Evolutionary conservation across 1,284 basidiomycete species (phyloP), one percentile per base, ranked within the genome.

Genomic region (Cryptococcus amylolentus): DNA sequence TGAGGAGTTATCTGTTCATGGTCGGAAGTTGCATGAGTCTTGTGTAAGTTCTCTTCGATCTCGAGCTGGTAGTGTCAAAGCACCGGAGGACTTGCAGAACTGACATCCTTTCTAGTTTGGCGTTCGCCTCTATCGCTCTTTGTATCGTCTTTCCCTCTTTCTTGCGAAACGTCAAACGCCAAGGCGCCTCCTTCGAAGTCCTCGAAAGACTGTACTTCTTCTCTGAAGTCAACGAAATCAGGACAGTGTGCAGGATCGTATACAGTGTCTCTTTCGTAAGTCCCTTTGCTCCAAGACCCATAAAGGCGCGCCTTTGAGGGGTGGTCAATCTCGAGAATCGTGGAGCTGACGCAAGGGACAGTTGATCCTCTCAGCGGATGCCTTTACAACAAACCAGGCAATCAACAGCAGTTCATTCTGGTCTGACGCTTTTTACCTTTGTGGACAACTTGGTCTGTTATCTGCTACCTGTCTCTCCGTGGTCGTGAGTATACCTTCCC

Each of bases 121-220:
- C 64, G 1, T 26, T 62, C 28, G 60, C 58, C 12, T 66, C 65
- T 10, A 28, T 62, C 41, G 54, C 50, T 9, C 56, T 70, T 10
- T 67, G 64, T 51, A 38, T 65, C 48, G 48, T 61, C 31, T 57
- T 70, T 37, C 66, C 66, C 1, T 53, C 62, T 1, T 66, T 66
- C 52, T 50, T 68, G 39, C 20, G 44, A 4, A 55, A 51, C 6
- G 51, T 63, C 52, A 45, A 57, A 14, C 43, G 52, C 9, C 62
- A 66, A 61, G 70, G 69, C 6, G 70, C 69, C n/a, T 58, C 54
- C 14, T 54, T 40, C n/a, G 70, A 72, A 20, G 66, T 72, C 7
- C 54, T 68, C 18, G 69, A 67, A 31, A 62, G 69, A 37, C 52
- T 72, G 14, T 53, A 60, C 47, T 69, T 69, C 59, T 70, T 72